phyloP scores from a whole-genome alignment of 2,329 filamentous ascomycete genomes.

The Exophiala sp. region DNA sequence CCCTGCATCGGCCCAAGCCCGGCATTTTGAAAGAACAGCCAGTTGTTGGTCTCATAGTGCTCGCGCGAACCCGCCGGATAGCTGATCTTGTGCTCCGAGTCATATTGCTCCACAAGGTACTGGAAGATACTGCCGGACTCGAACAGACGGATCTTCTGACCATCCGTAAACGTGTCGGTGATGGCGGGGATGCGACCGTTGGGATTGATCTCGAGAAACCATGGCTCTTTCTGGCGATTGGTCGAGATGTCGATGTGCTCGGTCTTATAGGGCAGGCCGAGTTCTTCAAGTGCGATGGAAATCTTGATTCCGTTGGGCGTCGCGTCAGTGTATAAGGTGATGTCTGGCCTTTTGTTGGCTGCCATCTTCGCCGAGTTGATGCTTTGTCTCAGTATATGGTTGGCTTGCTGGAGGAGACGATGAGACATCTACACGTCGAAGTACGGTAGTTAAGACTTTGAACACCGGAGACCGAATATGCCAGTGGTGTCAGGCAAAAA shows the following conservation, averaged over 20 bases:
- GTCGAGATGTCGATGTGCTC: slow-evolving; percentile 48
- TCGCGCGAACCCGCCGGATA: slow-evolving; percentile 68
- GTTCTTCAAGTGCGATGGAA: slow-evolving; percentile 78
- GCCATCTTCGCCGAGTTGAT: slow-evolving; percentile 11
- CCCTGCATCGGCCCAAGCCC: slow-evolving; percentile 79
- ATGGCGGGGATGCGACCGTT: slow-evolving; percentile 87
- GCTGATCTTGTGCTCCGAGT: slow-evolving; percentile 73
- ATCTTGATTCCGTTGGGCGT: slow-evolving; percentile 90
- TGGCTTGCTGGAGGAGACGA: slow-evolving; percentile 20
- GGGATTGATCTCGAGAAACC: slow-evolving; percentile 88
- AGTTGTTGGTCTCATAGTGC: slow-evolving; percentile 72
- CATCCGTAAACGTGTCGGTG: slow-evolving; percentile 55
- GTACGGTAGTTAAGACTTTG: background rate
- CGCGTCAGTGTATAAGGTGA: slow-evolving; percentile 73
- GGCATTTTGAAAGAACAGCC: slow-evolving; percentile 72
- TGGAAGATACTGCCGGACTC: slow-evolving; percentile 79
- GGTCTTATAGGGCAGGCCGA: slow-evolving; percentile 48
- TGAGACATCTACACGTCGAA: background rate
- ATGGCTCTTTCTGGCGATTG: slow-evolving; percentile 75
- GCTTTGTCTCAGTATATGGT: slow-evolving; percentile 4
- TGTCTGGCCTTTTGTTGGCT: slow-evolving; percentile 33
- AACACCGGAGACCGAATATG: background rate
- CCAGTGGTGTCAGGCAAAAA: background rate
- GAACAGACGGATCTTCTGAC: slow-evolving; percentile 61
- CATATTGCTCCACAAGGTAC: slow-evolving; percentile 77